These are phyloP conservation scores for Chenopodium album DNA, from an alignment of 148 eudicot genomes.

Conservation along the genomic window DNA sequence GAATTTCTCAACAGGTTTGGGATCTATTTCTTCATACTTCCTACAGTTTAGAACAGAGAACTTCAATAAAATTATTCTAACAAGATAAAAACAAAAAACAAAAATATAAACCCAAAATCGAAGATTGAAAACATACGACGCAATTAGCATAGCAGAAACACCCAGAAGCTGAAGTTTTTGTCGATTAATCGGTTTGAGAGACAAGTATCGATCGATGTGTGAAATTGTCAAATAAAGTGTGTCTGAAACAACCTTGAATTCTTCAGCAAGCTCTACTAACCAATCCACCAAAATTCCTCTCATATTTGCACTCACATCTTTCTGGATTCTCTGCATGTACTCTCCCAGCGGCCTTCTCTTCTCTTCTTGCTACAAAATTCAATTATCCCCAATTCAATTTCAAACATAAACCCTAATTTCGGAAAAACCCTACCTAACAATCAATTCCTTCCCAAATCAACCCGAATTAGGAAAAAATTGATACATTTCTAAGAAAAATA, in stretches of 20 bases:
- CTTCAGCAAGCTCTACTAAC: slow-evolving; percentile 93
- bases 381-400: slow-evolving; percentile 5
- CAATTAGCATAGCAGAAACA: slow-evolving; percentile 89
- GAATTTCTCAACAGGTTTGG: slow-evolving; percentile 71
- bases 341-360: slow-evolving; percentile 70
- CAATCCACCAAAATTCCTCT: slow-evolving; percentile 90
- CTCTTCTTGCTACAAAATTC: slow-evolving; percentile 47
- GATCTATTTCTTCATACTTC: slow-evolving; percentile 90
- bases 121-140: slow-evolving; percentile 61
- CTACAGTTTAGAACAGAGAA: slow-evolving; percentile 18
- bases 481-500: no score
- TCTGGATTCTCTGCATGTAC: slow-evolving; percentile 72
- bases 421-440: background rate
- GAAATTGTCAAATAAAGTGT: slow-evolving; percentile 70
- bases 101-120: background rate
- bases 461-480: background rate
- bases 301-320: slow-evolving; percentile 82
- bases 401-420: background rate
- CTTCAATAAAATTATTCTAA: background rate
- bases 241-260: slow-evolving; percentile 78
- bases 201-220: slow-evolving; percentile 74
- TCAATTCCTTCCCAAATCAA: background rate
- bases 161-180: slow-evolving; percentile 88
- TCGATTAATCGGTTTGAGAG: slow-evolving; percentile 53
- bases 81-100: background rate